These are phyloP conservation scores for Myxozyma mucilagina DNA, from an alignment of 805 yeast genomes.

Conservation along the genomic window DNA sequence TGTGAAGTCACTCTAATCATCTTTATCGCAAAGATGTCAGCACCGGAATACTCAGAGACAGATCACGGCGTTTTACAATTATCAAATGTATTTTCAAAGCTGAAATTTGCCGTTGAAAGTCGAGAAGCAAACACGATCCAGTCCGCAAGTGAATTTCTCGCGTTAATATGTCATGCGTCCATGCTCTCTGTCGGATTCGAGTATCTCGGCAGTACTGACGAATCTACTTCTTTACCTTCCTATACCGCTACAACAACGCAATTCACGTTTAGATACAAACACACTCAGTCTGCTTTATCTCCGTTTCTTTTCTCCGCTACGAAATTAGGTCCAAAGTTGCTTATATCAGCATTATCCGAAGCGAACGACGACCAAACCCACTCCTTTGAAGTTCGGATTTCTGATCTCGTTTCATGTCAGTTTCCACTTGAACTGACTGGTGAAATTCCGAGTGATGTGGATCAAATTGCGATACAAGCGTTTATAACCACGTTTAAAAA, in stretches of 20 bases:
- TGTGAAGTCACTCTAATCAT: not conserved
- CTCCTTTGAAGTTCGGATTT: conserved; percentile 12
- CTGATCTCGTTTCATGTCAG: conserved; percentile 7
- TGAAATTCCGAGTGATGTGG: not conserved
- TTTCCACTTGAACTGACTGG: conserved; percentile 5
- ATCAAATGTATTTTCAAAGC: conserved; percentile 1
- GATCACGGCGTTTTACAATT: conserved; percentile 9
- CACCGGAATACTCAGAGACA: conserved; percentile 6
- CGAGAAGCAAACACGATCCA: not conserved
- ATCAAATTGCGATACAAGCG: not conserved
- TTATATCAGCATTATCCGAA: conserved; percentile 21
- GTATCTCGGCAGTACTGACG: conserved; percentile 15
- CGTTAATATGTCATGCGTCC: conserved; percentile 16
- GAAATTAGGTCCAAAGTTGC: conserved; percentile 19
- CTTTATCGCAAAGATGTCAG: not conserved
- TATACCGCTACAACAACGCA: conserved; percentile 12
- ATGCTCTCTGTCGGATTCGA: conserved; percentile 27
- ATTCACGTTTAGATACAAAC: conserved; percentile 16
- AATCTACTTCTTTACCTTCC: not conserved
- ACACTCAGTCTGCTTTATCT: conserved; percentile 18
- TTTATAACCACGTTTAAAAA: conserved; percentile 15
- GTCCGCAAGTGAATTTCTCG: conserved; percentile 13
- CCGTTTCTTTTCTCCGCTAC: conserved; percentile 17
- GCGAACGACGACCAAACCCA: conserved; percentile 18
- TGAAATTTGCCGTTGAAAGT: not conserved